Evolutionary conservation across 768 basidiomycete species (phyloP), one percentile per base, ranked within the genome.

Genomic region (Gloeophyllum trabeum): DNA sequence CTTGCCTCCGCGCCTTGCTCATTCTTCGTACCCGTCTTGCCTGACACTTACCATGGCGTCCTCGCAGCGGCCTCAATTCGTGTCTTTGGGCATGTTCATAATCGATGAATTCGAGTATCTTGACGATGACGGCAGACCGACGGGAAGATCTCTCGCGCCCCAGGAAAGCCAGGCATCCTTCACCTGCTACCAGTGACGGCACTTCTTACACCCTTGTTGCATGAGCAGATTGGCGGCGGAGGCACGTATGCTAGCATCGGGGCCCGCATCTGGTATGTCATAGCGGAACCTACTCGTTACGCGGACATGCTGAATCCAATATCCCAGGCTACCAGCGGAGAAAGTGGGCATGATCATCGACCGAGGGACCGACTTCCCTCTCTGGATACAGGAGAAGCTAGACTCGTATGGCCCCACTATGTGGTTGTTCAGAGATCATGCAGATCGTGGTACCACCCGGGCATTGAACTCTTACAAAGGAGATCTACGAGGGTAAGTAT

Each of bases 81-180:
- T 73, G 16, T 76, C 80, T n/a, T 65, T 91, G 21, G 91, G 90
- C 5, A 77, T 91, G 75, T 93, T 93, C 64, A 92, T 96, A 52
- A 73, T 93, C 51, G 91, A 96, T 58, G 71, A 81, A 47, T 85
- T 91, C 51, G 66, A 70, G 3, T 82, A 76, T 52, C 51, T 62
- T 38, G 75, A 81, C 45, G 69, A 70, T 24, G 55, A 71, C 35
- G 83, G 82, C 3, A 59, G 60, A 2, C 67, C 71, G 1, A 76
- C 68, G 19, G 70, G 62, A 7, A 63, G 59, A 50, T 58, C 59
- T 21, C 55, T 68, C 20, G 59, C 65, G 34, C 61, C 75, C 20
- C 75, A 82, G 70, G 77, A 57, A 64, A 62, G 68, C 43, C 24
- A 19, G 28, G 7, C 20, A 37, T 7, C 36, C 28, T 16, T 30